These are phyloP conservation scores for Zea luxurians DNA, from an alignment of 176 grass and related monocot genomes.

Conservation along the genomic window DNA sequence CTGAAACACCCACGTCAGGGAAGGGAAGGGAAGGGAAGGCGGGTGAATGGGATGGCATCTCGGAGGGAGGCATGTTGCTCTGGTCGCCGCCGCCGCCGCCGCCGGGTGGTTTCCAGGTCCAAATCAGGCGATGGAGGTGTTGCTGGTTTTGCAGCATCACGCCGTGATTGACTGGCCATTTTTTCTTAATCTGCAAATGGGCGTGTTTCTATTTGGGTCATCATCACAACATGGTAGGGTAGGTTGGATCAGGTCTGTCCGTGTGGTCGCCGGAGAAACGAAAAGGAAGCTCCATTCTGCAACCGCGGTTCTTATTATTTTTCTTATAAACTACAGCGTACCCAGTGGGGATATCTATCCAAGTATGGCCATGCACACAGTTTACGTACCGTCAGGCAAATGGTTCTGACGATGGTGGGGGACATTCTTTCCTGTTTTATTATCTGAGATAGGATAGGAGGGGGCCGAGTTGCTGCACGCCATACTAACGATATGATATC, in stretches of 20 bases:
- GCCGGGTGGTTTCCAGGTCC: conserved; percentile 1
- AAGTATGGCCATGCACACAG: too few relatives aligned
- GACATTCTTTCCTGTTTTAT: too few relatives aligned
- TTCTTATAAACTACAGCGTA: too few relatives aligned
- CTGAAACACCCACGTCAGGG: not conserved
- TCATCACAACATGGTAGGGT: not conserved
- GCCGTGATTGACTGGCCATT: not conserved
- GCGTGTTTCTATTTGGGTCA: not conserved
- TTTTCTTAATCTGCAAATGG: not conserved
- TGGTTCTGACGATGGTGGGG: too few relatives aligned
- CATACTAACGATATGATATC: too few relatives aligned
- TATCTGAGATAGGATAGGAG: too few relatives aligned
- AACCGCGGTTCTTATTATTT: too few relatives aligned
- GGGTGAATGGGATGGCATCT: not conserved
- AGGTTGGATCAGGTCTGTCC: not conserved
- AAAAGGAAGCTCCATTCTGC: not conserved
- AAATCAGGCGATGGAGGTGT: not conserved
- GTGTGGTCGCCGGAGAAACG: not conserved
- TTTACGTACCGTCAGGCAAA: too few relatives aligned
- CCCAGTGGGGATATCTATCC: too few relatives aligned
- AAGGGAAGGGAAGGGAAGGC: not conserved
- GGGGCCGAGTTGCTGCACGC: too few relatives aligned
- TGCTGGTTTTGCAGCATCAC: conserved; percentile 22
- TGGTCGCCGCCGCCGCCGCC: not conserved
- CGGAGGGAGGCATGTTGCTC: not conserved